A percentile compares a stretch with the other conserved stretches of the same genome.
Evolutionary conservation across 2,329 filamentous ascomycete genomes (phyloP).

Genomic region (Aspergillus sp.): DNA sequence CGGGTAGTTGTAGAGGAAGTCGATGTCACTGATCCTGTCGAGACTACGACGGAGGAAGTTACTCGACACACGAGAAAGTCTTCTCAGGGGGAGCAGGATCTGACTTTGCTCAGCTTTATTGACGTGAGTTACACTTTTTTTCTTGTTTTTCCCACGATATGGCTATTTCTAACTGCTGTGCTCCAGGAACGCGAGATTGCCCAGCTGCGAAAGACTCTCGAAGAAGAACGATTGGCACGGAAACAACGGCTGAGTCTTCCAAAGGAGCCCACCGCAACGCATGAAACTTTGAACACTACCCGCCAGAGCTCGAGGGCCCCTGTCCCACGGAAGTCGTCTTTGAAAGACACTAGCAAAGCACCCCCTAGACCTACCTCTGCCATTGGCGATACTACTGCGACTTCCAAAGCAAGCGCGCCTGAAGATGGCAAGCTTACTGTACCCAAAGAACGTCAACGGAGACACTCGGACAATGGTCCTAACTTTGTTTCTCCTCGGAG

Average conservation of each 20-base stretch:
- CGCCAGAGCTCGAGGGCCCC: conserved; percentile 32
- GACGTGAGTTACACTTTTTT: conserved; percentile 30
- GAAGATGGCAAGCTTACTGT: conserved; percentile 26
- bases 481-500: conserved; percentile 45
- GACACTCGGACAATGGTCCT: conserved; percentile 41
- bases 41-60: conserved; percentile 15
- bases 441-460: conserved; percentile 25
- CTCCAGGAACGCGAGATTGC: conserved; percentile 43
- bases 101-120: conserved; percentile 51
- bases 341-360: conserved; percentile 44
- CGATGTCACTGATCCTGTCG: conserved; percentile 24
- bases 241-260: conserved; percentile 30
- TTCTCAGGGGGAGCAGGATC: conserved; percentile 26
- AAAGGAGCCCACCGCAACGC: conserved; percentile 26
- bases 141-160: neutral
- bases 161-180: conserved; percentile 4
- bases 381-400: conserved; percentile 28
- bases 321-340: conserved; percentile 48
- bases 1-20: conserved; percentile 30
- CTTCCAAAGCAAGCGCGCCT: conserved; percentile 19
- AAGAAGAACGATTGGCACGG: conserved; percentile 46
- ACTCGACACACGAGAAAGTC: conserved; percentile 23
- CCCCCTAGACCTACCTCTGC: conserved; percentile 28
- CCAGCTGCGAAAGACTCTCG: conserved; percentile 48
- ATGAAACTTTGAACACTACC: conserved; percentile 34